Conservation (phyloP, 345 rosid genomes). For the Camelina neglecta region DNA sequence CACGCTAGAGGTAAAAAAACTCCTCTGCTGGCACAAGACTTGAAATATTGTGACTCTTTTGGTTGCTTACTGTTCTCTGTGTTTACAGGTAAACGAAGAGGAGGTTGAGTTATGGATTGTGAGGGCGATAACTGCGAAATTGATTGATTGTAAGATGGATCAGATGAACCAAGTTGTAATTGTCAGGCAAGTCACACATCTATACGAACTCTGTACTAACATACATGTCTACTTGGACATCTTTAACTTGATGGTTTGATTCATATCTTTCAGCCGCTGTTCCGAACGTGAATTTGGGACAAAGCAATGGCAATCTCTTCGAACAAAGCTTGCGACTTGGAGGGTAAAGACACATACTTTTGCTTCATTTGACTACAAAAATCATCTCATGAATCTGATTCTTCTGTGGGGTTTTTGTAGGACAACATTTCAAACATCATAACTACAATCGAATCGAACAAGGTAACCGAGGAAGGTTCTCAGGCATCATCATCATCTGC, state of each 20-base stretch:
- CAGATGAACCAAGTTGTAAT: slow-evolving; percentile 89
- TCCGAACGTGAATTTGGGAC: slow-evolving; percentile 77
- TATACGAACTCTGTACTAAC: neutral
- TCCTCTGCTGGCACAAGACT: neutral
- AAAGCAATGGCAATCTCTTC: slow-evolving; percentile 75
- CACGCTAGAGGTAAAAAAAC: slow-evolving; percentile 66
- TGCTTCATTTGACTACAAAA: neutral
- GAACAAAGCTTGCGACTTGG: slow-evolving; percentile 80
- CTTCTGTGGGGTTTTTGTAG: slow-evolving; percentile 47
- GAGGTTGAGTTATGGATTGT: slow-evolving; percentile 94
- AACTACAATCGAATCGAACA: slow-evolving; percentile 83
- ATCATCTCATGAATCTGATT: slow-evolving; percentile 9
- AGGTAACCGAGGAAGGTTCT: slow-evolving; percentile 78
- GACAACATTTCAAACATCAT: slow-evolving; percentile 72
- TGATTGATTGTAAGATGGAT: slow-evolving; percentile 90
- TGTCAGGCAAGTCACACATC: slow-evolving; percentile 63
- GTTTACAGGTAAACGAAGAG: slow-evolving; percentile 69
- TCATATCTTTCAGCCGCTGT: slow-evolving; percentile 60
- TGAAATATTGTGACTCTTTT: neutral
- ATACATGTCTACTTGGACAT: neutral
- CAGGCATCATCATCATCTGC: slow-evolving; percentile 62
- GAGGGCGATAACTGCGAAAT: slow-evolving; percentile 80
- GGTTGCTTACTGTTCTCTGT: slow-evolving; percentile 9
- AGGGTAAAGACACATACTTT: slow-evolving; percentile 52
- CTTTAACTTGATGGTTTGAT: slow-evolving; percentile 19